Evolutionary conservation across 1,284 basidiomycete genomes (phyloP).

Genomic region (Polyporus tsugae): DNA sequence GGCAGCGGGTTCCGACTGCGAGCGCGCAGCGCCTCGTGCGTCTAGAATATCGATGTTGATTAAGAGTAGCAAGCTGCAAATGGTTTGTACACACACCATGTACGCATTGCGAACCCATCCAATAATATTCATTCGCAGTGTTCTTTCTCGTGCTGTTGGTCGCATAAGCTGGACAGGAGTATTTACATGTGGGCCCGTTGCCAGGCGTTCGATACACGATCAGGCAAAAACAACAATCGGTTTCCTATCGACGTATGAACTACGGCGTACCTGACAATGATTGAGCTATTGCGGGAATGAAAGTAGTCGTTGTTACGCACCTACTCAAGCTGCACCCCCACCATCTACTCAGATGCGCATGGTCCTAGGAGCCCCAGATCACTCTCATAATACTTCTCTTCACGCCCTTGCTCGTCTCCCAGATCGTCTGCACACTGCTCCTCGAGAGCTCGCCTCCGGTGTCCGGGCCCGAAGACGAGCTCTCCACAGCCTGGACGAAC

Average conservation of each 20-base stretch:
- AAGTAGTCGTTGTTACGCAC: background rate
- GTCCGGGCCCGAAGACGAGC: background rate
- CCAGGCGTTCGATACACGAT: too few species aligned
- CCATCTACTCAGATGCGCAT: too few species aligned
- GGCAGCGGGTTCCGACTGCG: conserved; percentile 17
- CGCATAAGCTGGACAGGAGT: too few species aligned
- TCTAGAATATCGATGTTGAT: conserved; percentile 2
- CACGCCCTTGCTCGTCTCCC: conserved; percentile 19
- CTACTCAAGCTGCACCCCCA: background rate
- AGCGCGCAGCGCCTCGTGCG: background rate
- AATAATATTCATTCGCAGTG: too few species aligned
- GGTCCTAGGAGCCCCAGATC: conserved; percentile 12
- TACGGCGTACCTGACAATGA: background rate
- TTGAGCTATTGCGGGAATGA: background rate
- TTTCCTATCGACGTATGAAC: background rate
- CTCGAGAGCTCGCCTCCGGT: background rate
- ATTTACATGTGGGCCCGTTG: too few species aligned
- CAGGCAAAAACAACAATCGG: too few species aligned
- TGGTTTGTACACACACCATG: background rate
- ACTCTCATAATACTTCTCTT: conserved; percentile 21
- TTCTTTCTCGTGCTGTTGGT: too few species aligned
- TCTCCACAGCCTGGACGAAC: conserved; percentile 52
- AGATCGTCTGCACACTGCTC: conserved; percentile 15
- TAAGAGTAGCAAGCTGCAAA: background rate
- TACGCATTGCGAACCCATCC: background rate